Conservation (phyloP, 225 moss, liverwort and hornwort species). For the Pleurozium schreberi region DNA sequence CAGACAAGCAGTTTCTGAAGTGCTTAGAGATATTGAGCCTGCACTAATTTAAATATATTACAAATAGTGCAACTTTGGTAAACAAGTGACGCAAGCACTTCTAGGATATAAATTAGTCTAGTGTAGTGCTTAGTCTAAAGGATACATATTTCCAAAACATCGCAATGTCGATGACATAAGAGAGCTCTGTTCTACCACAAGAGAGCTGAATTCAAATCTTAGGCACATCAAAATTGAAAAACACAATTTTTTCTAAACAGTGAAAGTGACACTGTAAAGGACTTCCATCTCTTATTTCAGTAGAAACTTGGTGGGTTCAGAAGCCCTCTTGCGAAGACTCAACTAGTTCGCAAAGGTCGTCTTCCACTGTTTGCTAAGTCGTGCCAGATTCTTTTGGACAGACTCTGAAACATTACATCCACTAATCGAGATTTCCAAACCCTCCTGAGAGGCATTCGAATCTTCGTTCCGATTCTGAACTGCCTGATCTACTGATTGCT, state of each 20-base stretch:
- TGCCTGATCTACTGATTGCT: constrained; percentile 37
- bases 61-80: not conserved
- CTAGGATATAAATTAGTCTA: not conserved
- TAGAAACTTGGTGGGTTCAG: not conserved
- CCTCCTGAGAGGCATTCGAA: constrained; percentile 11
- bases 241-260: no score
- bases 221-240: not conserved
- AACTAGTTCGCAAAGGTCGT: constrained; percentile 19
- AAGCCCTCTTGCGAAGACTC: not conserved
- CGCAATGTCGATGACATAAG: not conserved
- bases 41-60: not conserved
- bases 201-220: not conserved
- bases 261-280: not conserved
- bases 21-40: not conserved
- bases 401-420: constrained; percentile 48
- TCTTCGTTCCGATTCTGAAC: constrained; percentile 9
- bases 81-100: not conserved
- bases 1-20: constrained; percentile 20
- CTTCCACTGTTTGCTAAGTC: constrained; percentile 46
- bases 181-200: not conserved
- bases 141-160: not conserved
- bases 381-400: constrained; percentile 31
- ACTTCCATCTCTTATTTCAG: not conserved
- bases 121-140: not conserved
- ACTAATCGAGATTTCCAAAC: constrained; percentile 47